phyloP scores from a whole-genome alignment of 805 yeast species.

The Pichia phayaonensis region DNA sequence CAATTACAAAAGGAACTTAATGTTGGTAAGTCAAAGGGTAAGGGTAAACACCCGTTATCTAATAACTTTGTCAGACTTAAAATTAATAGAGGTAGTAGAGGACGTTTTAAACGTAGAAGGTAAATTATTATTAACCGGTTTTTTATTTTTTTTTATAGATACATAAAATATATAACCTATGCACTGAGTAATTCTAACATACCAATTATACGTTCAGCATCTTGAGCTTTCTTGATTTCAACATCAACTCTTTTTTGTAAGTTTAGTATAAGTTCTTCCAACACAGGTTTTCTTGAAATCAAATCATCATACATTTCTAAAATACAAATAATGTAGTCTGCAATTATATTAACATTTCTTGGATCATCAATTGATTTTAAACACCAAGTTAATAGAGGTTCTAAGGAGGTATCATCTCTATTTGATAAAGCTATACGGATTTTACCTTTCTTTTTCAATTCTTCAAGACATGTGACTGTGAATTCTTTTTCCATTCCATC shows the following conservation, averaged over 20 bases:
- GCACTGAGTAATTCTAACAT: slow-evolving; percentile 80
- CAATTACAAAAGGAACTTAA: slow-evolving; percentile 7
- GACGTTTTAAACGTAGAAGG: slow-evolving; percentile 17
- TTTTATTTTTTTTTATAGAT: neutral
- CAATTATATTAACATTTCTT: slow-evolving; percentile 53
- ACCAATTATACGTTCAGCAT: slow-evolving; percentile 85
- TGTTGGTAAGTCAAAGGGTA: slow-evolving; percentile 14
- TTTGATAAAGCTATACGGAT: slow-evolving; percentile 71
- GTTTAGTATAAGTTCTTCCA: slow-evolving; percentile 62
- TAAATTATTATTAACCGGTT: neutral
- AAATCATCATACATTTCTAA: slow-evolving; percentile 71
- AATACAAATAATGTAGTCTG: slow-evolving; percentile 62
- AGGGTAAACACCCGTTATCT: slow-evolving; percentile 24
- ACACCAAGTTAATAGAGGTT: slow-evolving; percentile 84
- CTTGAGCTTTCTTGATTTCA: slow-evolving; percentile 75
- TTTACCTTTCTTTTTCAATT: slow-evolving; percentile 83
- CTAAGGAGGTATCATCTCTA: slow-evolving; percentile 73
- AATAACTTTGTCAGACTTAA: slow-evolving; percentile 31
- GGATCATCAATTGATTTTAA: slow-evolving; percentile 70
- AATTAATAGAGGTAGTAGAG: slow-evolving; percentile 22
- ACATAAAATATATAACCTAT: slow-evolving; percentile 19
- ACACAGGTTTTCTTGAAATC: slow-evolving; percentile 65
- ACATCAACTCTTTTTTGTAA: slow-evolving; percentile 52
- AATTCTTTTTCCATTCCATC: slow-evolving; percentile 69
- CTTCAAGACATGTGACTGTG: slow-evolving; percentile 76